phyloP scores from a whole-genome alignment of 208 protist species.

The Leptomonas pyrrhocoris region DNA sequence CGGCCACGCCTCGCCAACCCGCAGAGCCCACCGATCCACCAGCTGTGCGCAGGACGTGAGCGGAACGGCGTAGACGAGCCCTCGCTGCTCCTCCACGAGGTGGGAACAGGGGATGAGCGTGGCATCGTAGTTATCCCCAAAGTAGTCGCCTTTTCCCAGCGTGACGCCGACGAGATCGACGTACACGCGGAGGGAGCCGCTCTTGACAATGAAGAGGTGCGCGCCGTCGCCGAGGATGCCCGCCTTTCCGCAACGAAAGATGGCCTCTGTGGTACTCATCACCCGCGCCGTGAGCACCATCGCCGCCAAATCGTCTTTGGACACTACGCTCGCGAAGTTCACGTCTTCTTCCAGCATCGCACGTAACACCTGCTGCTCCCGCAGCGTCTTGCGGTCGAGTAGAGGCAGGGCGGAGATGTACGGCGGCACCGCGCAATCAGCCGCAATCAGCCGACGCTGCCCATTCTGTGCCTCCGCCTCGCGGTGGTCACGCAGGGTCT shows the following conservation, averaged over 20 bases:
- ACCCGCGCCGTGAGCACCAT: conserved; percentile 58
- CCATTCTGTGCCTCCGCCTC: background rate
- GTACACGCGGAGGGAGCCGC: conserved; percentile 46
- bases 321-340: conserved; percentile 37
- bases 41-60: conserved; percentile 43
- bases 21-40: conserved; percentile 33
- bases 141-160: conserved; percentile 66
- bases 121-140: conserved; percentile 61
- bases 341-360: conserved; percentile 46
- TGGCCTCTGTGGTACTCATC: conserved; percentile 60
- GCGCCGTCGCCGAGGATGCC: conserved; percentile 69
- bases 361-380: conserved; percentile 70
- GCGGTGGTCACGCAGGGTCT: conserved; percentile 32
- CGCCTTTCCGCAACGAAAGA: conserved; percentile 41
- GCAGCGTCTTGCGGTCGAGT: conserved; percentile 71
- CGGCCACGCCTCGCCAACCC: conserved; percentile 33
- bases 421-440: conserved; percentile 23
- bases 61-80: conserved; percentile 62
- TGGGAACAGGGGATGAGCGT: conserved; percentile 39
- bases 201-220: conserved; percentile 75
- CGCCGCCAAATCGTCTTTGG: conserved; percentile 29
- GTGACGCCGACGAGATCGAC: conserved; percentile 44
- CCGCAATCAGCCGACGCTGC: background rate
- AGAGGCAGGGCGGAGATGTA: conserved; percentile 35
- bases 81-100: conserved; percentile 58